These are phyloP conservation scores for Trichoderma endophyticum DNA, from an alignment of 2,329 filamentous ascomycete genomes.

Conservation along the genomic window DNA sequence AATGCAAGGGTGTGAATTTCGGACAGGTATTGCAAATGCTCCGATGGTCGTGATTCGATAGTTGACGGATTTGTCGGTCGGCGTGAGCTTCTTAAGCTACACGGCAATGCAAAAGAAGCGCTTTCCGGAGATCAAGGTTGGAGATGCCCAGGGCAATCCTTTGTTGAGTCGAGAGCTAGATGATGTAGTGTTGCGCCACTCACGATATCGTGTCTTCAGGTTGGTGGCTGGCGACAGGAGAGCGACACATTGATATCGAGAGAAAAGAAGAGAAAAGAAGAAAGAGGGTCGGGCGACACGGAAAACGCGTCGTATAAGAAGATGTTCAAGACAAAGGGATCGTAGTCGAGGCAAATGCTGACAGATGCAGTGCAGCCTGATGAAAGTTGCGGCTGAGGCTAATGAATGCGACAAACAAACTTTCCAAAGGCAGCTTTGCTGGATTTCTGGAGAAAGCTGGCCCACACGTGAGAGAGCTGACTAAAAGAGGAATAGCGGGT, in stretches of 20 bases:
- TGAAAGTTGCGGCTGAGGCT: slow-evolving; percentile 1
- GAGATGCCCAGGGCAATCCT: background rate
- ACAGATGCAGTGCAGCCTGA: background rate
- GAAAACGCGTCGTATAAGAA: slow-evolving; percentile 5
- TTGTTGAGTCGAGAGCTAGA: background rate
- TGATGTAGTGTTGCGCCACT: slow-evolving; percentile 6
- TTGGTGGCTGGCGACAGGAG: background rate
- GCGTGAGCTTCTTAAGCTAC: background rate
- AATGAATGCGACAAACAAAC: slow-evolving; percentile 6
- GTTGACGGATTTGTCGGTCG: background rate
- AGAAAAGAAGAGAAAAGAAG: background rate
- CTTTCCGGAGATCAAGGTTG: background rate
- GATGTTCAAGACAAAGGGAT: background rate
- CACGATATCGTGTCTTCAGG: slow-evolving; percentile 2
- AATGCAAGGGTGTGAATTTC: background rate
- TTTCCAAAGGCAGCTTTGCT: background rate
- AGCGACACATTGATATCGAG: slow-evolving; percentile 14
- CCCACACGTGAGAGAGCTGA: slow-evolving; percentile 12
- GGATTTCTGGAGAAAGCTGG: background rate
- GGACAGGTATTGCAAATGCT: background rate
- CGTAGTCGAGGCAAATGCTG: background rate
- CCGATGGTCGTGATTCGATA: background rate
- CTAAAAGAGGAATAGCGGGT: slow-evolving; percentile 1
- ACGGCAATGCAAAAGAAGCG: background rate
- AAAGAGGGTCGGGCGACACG: background rate